Evolutionary conservation across 257 asterid species (phyloP).

Genomic region (Ehretia macrophylla): DNA sequence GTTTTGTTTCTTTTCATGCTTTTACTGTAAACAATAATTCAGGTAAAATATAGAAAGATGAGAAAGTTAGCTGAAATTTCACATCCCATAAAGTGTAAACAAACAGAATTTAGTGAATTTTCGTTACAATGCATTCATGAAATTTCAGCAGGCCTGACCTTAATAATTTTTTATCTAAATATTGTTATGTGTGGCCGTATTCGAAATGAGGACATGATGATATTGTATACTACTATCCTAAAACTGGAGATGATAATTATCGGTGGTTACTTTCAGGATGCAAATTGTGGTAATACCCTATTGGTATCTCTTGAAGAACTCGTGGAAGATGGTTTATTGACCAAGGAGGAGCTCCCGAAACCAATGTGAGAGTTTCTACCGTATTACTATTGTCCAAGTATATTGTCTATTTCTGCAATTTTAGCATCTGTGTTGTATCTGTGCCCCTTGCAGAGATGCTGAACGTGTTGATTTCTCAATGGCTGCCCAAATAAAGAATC

Average conservation of each 20-base stretch:
- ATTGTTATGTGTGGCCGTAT: background rate
- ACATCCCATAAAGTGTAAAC: no score
- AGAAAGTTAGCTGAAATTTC: no score
- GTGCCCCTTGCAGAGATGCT: conserved; percentile 44
- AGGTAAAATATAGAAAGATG: no score
- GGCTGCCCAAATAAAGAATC: conserved; percentile 76
- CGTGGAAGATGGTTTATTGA: conserved; percentile 78
- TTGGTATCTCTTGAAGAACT: conserved; percentile 92
- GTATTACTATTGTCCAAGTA: background rate
- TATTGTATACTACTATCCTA: background rate
- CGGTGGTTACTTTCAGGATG: conserved; percentile 58
- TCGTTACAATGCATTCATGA: no score
- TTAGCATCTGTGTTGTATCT: conserved; percentile 5
- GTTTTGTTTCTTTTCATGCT: background rate
- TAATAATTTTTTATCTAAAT: no score
- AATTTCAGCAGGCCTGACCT: no score
- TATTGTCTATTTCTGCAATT: conserved; percentile 8
- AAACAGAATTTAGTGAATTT: no score
- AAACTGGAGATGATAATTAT: conserved; percentile 2
- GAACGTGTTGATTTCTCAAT: conserved; percentile 67
- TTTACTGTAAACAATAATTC: background rate
- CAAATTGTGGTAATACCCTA: conserved; percentile 93
- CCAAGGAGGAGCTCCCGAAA: conserved; percentile 75
- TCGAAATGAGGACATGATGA: no score
- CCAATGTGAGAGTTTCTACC: conserved; percentile 57